phyloP scores from a whole-genome alignment of 345 rosid genomes.

The Bruguiera gymnorhiza region DNA sequence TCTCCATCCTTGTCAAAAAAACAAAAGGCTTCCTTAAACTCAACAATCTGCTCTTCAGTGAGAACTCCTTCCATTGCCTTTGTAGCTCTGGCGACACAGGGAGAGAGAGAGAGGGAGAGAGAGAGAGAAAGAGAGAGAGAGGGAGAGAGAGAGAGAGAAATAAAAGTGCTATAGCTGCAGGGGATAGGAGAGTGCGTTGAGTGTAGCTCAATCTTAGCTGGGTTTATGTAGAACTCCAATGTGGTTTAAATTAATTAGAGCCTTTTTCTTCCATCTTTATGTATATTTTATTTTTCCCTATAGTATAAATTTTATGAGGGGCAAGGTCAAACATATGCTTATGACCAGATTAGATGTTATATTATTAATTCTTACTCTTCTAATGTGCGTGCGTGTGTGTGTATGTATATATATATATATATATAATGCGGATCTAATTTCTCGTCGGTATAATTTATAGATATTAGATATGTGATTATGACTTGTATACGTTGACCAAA shows the following conservation, averaged over 20 bases:
- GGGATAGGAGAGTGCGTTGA: conserved; percentile 18
- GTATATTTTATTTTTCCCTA: background rate
- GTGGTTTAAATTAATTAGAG: background rate
- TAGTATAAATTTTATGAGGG: background rate
- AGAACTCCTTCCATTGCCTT: conserved; percentile 34
- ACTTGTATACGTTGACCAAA: background rate
- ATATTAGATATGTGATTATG: background rate
- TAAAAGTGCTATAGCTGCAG: background rate
- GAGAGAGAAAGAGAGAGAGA: background rate
- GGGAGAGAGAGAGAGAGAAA: background rate
- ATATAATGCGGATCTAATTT: background rate
- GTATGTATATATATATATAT: background rate
- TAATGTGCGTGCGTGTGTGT: no score
- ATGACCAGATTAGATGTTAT: conserved; percentile 13
- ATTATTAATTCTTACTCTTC: background rate
- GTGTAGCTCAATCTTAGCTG: conserved; percentile 49
- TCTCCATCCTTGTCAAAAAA: conserved; percentile 72
- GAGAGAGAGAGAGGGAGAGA: conserved; percentile 11
- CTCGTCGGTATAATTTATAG: background rate
- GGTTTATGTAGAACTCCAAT: conserved; percentile 43
- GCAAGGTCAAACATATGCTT: conserved; percentile 25
- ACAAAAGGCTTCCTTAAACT: conserved; percentile 75
- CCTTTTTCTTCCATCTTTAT: background rate
- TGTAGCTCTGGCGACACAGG: background rate
- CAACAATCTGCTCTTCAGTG: conserved; percentile 61